A percentile compares a stretch with the other conserved stretches of the same genome.
Evolutionary conservation across 805 yeast species (phyloP).

Genomic region (Komagataella populi): DNA sequence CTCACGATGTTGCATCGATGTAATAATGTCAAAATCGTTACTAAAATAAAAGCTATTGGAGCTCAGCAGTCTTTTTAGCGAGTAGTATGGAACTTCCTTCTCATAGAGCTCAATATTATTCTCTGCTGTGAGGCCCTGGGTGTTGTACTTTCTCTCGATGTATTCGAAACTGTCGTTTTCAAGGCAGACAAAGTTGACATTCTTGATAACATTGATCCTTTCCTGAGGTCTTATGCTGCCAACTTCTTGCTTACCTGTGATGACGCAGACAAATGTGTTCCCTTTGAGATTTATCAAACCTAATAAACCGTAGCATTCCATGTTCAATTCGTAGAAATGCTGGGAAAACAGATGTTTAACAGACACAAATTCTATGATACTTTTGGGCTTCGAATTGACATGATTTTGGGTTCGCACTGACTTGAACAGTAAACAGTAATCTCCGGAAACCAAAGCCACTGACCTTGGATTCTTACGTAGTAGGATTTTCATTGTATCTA

Average conservation of each 20-base stretch:
- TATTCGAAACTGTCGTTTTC: constrained; percentile 42
- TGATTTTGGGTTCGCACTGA: constrained; percentile 21
- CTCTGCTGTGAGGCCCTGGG: neutral
- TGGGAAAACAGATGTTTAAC: neutral
- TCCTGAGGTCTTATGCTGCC: constrained; percentile 49
- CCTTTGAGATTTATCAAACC: constrained; percentile 48
- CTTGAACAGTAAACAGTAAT: constrained; percentile 46
- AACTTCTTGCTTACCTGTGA: constrained; percentile 38
- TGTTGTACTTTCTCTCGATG: constrained; percentile 6
- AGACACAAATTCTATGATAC: constrained; percentile 42
- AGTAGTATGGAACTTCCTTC: constrained; percentile 9
- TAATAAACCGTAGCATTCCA: constrained; percentile 37
- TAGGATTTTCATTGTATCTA: constrained; percentile 38
- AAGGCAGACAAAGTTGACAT: constrained; percentile 53
- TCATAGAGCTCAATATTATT: neutral
- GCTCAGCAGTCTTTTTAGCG: constrained; percentile 29
- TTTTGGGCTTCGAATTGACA: constrained; percentile 12
- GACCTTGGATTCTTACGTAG: constrained; percentile 56
- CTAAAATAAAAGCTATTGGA: constrained; percentile 32
- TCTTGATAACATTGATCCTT: constrained; percentile 36
- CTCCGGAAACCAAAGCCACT: constrained; percentile 47
- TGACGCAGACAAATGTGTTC: constrained; percentile 40
- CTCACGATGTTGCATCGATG: constrained; percentile 37
- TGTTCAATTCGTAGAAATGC: constrained; percentile 3
- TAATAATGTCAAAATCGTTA: constrained; percentile 29